A percentile compares a stretch with the other conserved stretches of the same genome.
These are phyloP conservation scores for Takashimella koratensis DNA, from an alignment of 1,284 basidiomycete genomes.

Conservation along the genomic window DNA sequence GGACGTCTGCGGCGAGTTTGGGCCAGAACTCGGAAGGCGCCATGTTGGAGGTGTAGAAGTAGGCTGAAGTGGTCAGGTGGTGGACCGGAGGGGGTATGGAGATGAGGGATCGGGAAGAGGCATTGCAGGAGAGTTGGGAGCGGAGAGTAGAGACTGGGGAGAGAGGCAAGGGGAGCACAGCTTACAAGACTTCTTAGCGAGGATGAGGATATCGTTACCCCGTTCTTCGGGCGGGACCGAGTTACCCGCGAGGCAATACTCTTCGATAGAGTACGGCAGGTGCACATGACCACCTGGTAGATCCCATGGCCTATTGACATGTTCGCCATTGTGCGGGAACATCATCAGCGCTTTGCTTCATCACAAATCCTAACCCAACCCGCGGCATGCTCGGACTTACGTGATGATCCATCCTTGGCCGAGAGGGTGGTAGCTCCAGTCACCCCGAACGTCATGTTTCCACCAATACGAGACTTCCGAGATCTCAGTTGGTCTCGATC, in stretches of 20 bases:
- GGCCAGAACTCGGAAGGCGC: slow-evolving; percentile 25
- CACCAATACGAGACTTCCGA: slow-evolving; percentile 30
- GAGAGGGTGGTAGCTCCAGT: slow-evolving; percentile 39
- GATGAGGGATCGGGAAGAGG: not conserved
- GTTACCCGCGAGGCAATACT: slow-evolving; percentile 26
- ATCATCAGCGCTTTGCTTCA: too few relatives aligned
- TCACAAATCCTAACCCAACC: too few relatives aligned
- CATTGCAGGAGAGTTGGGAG: not conserved
- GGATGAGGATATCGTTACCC: slow-evolving; percentile 30
- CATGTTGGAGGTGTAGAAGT: slow-evolving; percentile 7
- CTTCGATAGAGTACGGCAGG: slow-evolving; percentile 40
- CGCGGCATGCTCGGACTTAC: too few relatives aligned
- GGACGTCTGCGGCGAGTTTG: slow-evolving; percentile 13
- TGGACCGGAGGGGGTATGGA: not conserved
- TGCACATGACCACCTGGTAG: slow-evolving; percentile 28
- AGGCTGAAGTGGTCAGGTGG: slow-evolving; percentile 5
- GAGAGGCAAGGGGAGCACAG: slow-evolving; percentile 3
- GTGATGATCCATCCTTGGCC: slow-evolving; percentile 41
- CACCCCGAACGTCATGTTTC: slow-evolving; percentile 24
- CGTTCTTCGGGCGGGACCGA: slow-evolving; percentile 24
- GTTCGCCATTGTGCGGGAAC: too few relatives aligned
- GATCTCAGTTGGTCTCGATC: slow-evolving; percentile 21
- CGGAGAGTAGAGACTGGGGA: too few relatives aligned
- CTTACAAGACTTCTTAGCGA: slow-evolving; percentile 38
- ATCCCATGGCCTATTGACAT: slow-evolving; percentile 34